phyloP scores from a whole-genome alignment of 495 filamentous ascomycete genomes.

The Zalerion maritima region DNA sequence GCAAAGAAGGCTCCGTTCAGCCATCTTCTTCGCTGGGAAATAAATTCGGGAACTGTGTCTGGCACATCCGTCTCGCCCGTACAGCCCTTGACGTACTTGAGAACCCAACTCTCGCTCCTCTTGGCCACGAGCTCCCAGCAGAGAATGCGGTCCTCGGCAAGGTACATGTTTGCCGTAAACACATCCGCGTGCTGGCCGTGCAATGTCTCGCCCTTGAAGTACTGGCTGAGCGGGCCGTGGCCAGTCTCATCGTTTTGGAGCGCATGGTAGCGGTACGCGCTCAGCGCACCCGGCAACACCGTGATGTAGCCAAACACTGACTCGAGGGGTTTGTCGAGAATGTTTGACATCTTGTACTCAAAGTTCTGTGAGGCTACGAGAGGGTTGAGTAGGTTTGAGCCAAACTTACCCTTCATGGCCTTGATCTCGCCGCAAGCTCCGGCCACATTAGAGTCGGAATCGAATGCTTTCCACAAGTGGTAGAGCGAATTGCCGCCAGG shows the following conservation, averaged over 20 bases:
- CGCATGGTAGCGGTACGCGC: conserved; percentile 92
- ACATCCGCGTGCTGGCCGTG: conserved; percentile 96
- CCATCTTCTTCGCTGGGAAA: conserved; percentile 91
- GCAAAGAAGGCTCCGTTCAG: conserved; percentile 99
- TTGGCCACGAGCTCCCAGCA: conserved; percentile 99
- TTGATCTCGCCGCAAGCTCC: conserved; percentile 96
- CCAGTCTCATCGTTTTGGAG: conserved; percentile 94
- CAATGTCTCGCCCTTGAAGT: conserved; percentile 97
- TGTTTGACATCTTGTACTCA: conserved; percentile 99
- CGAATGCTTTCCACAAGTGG: conserved; percentile 97
- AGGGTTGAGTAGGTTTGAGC: conserved; percentile 77
- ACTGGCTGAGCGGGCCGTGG: conserved; percentile 90
- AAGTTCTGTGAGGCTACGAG: conserved; percentile 96
- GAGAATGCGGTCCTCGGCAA: conserved; percentile 95
- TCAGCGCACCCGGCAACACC: conserved; percentile 85
- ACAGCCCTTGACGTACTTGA: conserved; percentile 93
- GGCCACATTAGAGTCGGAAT: conserved; percentile 89
- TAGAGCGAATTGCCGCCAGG: conserved; percentile 81
- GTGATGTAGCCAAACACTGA: conserved; percentile 98
- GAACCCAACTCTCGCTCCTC: conserved; percentile 83
- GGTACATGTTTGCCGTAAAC: conserved; percentile 98
- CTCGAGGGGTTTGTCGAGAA: conserved; percentile 93
- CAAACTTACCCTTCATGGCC: conserved; percentile 78
- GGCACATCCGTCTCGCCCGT: conserved; percentile 97
- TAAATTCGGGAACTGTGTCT: conserved; percentile 80